Evolutionary conservation across 345 rosid species (phyloP).

Genomic region (Tarenaya hassleriana): DNA sequence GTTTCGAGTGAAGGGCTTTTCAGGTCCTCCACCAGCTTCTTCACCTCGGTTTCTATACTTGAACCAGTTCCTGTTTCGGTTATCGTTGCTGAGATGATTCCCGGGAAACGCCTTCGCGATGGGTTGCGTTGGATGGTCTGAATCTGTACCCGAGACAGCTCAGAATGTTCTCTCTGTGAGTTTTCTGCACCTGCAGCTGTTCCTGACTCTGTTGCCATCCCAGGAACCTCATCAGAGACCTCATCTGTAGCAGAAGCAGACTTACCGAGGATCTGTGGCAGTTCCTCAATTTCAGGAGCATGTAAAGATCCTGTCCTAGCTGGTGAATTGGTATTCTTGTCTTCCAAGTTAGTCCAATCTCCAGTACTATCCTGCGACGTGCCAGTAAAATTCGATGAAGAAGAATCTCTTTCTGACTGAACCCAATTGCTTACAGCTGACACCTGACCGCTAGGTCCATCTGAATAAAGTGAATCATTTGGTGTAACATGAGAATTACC

Average conservation of each 20-base stretch:
- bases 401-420: slow-evolving; percentile 17
- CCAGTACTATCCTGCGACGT: too few species aligned
- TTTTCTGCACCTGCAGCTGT: background rate
- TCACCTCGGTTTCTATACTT: slow-evolving; percentile 60
- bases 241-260: slow-evolving; percentile 54
- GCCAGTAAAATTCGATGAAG: background rate
- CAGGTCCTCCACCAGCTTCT: slow-evolving; percentile 62
- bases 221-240: slow-evolving; percentile 35
- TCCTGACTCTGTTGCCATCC: slow-evolving; percentile 38
- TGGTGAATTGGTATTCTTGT: slow-evolving; percentile 21
- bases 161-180: background rate
- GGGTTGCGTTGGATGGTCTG: slow-evolving; percentile 45
- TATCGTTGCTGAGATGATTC: slow-evolving; percentile 60
- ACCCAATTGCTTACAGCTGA: too few species aligned
- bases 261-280: slow-evolving; percentile 43
- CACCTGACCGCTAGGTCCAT: background rate
- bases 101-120: slow-evolving; percentile 54
- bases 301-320: slow-evolving; percentile 35
- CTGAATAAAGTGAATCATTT: slow-evolving; percentile 23
- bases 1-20: slow-evolving; percentile 44
- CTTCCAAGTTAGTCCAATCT: background rate
- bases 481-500: slow-evolving; percentile 41
- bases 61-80: slow-evolving; percentile 66
- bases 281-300: slow-evolving; percentile 30
- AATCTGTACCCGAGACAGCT: background rate